Evolutionary conservation across 2,329 filamentous ascomycete species (phyloP).

Genomic region (Clonostachys rosea): DNA sequence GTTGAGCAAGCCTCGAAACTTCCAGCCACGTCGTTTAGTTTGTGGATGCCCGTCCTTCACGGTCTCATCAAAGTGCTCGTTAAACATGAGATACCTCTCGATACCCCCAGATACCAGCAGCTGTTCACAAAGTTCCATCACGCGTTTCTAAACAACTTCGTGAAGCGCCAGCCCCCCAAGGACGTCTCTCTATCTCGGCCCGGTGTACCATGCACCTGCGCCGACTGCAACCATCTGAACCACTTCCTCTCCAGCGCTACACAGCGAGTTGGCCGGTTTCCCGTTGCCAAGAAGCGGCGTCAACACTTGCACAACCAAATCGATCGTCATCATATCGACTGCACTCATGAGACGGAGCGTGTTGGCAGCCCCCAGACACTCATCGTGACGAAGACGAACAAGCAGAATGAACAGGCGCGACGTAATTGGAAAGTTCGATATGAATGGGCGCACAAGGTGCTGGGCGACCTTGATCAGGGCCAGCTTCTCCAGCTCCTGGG

Average conservation of each 20-base stretch:
- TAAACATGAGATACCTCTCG: slow-evolving; percentile 3
- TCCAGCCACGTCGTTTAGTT: slow-evolving; percentile 6
- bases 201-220: slow-evolving; percentile 11
- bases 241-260: slow-evolving; percentile 12
- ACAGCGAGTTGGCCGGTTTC: slow-evolving; percentile 3
- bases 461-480: too few relatives aligned
- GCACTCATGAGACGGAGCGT: slow-evolving; percentile 1
- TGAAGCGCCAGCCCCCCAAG: slow-evolving; percentile 9
- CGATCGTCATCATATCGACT: slow-evolving; percentile 7
- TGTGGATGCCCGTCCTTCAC: slow-evolving; percentile 23
- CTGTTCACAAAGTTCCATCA: slow-evolving; percentile 13
- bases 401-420: too few relatives aligned
- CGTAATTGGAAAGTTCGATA: too few relatives aligned
- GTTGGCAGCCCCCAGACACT: too few relatives aligned
- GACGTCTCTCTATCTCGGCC: slow-evolving; percentile 1
- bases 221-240: slow-evolving; percentile 15
- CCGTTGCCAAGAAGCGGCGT: slow-evolving; percentile 8
- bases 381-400: too few relatives aligned
- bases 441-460: too few relatives aligned
- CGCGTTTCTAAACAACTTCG: slow-evolving; percentile 11
- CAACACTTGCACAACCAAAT: slow-evolving; percentile 12
- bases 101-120: slow-evolving; percentile 9
- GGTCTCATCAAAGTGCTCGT: slow-evolving; percentile 8
- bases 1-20: slow-evolving; percentile 7
- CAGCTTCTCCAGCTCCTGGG: too few relatives aligned